These are phyloP conservation scores for Sporothrix brasiliensis DNA, from an alignment of 2,329 filamentous ascomycete genomes.

Conservation along the genomic window DNA sequence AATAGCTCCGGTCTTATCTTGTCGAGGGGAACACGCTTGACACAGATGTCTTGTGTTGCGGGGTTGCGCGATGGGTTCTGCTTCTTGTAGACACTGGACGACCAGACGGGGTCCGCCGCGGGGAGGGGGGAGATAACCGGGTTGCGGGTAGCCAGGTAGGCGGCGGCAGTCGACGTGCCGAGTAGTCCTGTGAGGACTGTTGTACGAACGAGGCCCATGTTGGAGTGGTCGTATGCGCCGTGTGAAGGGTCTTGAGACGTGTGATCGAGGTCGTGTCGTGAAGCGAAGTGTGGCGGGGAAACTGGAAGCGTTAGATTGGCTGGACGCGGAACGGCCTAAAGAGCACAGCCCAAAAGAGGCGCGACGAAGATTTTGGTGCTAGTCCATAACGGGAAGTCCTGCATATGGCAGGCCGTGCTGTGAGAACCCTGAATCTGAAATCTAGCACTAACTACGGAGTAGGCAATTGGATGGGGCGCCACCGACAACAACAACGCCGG, in stretches of 20 bases:
- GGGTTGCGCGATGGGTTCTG: constrained; percentile 67
- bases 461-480: background rate
- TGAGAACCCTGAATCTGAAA: background rate
- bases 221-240: background rate
- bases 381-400: background rate
- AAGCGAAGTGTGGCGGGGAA: constrained; percentile 14
- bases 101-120: constrained; percentile 64
- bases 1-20: constrained; percentile 68
- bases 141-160: constrained; percentile 59
- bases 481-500: background rate
- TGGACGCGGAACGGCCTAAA: background rate
- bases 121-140: constrained; percentile 60
- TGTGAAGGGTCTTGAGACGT: background rate
- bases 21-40: constrained; percentile 63
- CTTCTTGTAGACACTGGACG: constrained; percentile 57
- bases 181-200: constrained; percentile 51
- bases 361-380: constrained; percentile 16
- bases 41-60: constrained; percentile 64
- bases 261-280: background rate
- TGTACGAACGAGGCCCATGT: constrained; percentile 58
- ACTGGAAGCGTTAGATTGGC: constrained; percentile 6
- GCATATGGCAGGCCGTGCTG: background rate
- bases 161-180: constrained; percentile 54
- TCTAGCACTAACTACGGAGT: background rate
- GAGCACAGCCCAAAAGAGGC: background rate